Evolutionary conservation across 805 yeast genomes (phyloP).

Genomic region (Ogataea neopini): DNA sequence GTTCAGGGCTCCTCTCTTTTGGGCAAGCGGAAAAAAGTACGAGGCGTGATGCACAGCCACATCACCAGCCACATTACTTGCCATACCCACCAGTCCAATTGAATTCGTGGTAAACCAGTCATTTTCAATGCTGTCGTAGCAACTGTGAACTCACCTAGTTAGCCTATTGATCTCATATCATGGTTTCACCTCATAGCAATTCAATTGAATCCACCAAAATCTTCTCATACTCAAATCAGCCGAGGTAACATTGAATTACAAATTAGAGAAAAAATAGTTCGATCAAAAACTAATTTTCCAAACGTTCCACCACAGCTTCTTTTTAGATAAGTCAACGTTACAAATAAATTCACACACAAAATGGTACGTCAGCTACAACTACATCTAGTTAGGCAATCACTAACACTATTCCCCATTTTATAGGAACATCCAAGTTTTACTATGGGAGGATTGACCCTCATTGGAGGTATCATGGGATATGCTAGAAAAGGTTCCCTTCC

Average conservation of each 20-base stretch:
- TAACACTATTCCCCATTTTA: neutral
- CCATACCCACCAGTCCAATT: too few relatives aligned
- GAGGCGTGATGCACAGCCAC: neutral
- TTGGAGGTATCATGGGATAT: slow-evolving; percentile 37
- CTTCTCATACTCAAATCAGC: too few relatives aligned
- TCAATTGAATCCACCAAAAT: too few relatives aligned
- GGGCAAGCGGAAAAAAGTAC: neutral
- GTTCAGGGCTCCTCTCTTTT: neutral
- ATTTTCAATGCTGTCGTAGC: too few relatives aligned
- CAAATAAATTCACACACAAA: slow-evolving; percentile 1
- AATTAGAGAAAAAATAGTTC: slow-evolving; percentile 1
- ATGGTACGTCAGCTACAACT: slow-evolving; percentile 11
- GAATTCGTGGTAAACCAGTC: too few relatives aligned
- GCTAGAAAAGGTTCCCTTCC: slow-evolving; percentile 70
- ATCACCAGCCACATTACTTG: neutral
- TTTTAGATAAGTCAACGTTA: neutral
- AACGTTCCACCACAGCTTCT: neutral
- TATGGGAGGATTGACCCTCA: slow-evolving; percentile 31
- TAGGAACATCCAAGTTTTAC: slow-evolving; percentile 34
- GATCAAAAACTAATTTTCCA: neutral
- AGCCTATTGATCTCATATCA: too few relatives aligned
- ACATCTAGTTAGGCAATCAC: too few relatives aligned
- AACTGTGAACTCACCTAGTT: neutral
- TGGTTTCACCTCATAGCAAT: too few relatives aligned
- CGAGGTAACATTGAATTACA: too few relatives aligned